These are phyloP conservation scores for Plantago coronopus DNA, from an alignment of 305 asterid species.

Conservation along the genomic window DNA sequence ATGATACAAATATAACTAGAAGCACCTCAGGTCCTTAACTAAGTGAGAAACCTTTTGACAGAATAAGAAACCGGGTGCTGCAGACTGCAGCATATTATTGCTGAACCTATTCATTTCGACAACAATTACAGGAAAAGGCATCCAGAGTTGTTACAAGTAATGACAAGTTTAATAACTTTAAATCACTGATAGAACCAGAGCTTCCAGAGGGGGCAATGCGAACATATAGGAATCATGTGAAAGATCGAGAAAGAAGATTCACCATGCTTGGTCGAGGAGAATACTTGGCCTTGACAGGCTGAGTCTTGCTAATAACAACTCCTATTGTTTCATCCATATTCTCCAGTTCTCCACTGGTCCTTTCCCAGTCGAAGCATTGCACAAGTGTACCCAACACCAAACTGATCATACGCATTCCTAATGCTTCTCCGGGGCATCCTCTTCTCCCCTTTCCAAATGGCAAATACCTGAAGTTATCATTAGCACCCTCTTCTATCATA, in stretches of 20 bases:
- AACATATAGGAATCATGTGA: neutral
- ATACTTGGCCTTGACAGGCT: neutral
- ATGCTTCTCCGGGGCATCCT: slow-evolving; percentile 12
- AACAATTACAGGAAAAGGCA: too few species aligned
- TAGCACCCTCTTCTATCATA: neutral
- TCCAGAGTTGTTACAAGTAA: too few species aligned
- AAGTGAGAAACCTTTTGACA: too few species aligned
- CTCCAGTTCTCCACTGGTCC: neutral
- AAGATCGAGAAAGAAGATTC: slow-evolving; percentile 2
- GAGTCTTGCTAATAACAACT: neutral
- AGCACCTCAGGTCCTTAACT: too few species aligned
- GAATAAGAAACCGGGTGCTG: too few species aligned
- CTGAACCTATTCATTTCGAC: too few species aligned
- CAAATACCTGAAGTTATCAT: neutral
- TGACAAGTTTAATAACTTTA: too few species aligned
- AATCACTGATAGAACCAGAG: too few species aligned
- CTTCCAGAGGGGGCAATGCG: too few species aligned
- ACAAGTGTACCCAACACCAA: slow-evolving; percentile 13
- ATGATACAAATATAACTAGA: too few species aligned
- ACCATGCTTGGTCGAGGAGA: neutral
- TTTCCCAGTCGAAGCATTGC: slow-evolving; percentile 24
- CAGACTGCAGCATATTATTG: too few species aligned
- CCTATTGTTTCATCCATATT: slow-evolving; percentile 18
- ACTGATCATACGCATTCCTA: slow-evolving; percentile 6
- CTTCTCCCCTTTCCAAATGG: slow-evolving; percentile 19